Conservation (phyloP, 2,329 filamentous ascomycete genomes). For the Fusarium cicatricum region DNA sequence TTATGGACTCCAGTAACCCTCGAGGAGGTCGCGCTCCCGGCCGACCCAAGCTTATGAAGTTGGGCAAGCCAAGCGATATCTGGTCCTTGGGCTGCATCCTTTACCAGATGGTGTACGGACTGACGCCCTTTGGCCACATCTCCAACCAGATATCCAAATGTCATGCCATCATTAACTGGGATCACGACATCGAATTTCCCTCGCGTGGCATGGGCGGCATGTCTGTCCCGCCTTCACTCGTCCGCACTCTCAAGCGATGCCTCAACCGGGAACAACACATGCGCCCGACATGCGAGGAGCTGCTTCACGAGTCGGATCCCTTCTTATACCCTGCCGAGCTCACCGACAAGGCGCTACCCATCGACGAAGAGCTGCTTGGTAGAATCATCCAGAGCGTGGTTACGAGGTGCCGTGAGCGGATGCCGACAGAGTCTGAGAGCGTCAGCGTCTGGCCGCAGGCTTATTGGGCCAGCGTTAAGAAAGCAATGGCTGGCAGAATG, state of each 20-base stretch:
- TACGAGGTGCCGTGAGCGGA: slow-evolving; percentile 63
- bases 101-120: slow-evolving; percentile 98
- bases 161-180: slow-evolving; percentile 84
- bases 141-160: slow-evolving; percentile 86
- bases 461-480: slow-evolving; percentile 68
- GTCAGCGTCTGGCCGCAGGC: slow-evolving; percentile 65
- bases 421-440: slow-evolving; percentile 66
- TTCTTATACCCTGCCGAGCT: slow-evolving; percentile 71
- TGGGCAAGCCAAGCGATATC: slow-evolving; percentile 94
- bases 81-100: slow-evolving; percentile 97
- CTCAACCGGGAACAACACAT: slow-evolving; percentile 68
- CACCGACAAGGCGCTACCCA: slow-evolving; percentile 62
- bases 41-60: slow-evolving; percentile 82
- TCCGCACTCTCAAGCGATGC: slow-evolving; percentile 70
- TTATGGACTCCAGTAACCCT: slow-evolving; percentile 83
- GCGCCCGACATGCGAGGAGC: slow-evolving; percentile 69
- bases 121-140: slow-evolving; percentile 94
- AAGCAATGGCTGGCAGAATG: slow-evolving; percentile 53
- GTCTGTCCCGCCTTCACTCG: slow-evolving; percentile 64
- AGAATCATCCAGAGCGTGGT: slow-evolving; percentile 71
- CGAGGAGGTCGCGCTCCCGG: slow-evolving; percentile 54
- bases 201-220: slow-evolving; percentile 72
- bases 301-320: slow-evolving; percentile 66
- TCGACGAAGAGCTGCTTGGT: slow-evolving; percentile 69
- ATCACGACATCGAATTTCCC: slow-evolving; percentile 76